Base-by-base conservation (phyloP, 768 basidiomycete genomes). In the Piloderma croceum region DNA sequence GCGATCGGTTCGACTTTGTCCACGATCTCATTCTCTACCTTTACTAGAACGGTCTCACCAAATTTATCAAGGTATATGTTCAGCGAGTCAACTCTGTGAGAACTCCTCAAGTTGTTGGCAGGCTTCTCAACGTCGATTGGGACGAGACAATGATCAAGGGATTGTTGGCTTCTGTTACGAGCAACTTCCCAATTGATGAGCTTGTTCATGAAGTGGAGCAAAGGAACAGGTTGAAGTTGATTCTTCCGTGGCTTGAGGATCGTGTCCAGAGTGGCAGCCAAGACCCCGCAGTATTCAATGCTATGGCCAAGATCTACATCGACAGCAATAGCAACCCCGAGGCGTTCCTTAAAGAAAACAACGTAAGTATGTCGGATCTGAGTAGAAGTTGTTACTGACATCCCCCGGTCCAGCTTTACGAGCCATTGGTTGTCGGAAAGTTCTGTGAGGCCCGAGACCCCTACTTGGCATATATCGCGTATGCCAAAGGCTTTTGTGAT, bases 1-100 rank as follows among this genome's bases (percentile, higher is more conserved):
- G 96, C 76, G 96, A 99, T 61, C 91, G 96, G 27, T 99, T 98
- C 74, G 94, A 96, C 73, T 98, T 97, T 54, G 94, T 99, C 9
- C 96, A 99, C 60, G 96, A 99, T 57, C 81, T 99, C 46, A 93
- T 99, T 32, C 79, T 99, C 18, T 99, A 98, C 63, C 76, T 99
- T 17, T 99, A 98, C 66, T 96, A 98, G 68, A 97, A 98, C 59
- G 88, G 90, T 31, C 79, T 97, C 37, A 84, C 80, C 41, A 90
- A 90, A 67, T 96, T 94, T 68, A 99, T 99, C 64, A 96, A 99
- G 69, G 91, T 98, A n/a, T 99, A 99, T 62, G 96, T 99, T 5
- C 93, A 97, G 57, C 82, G 90, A 7, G 96, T 98, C 64, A 98
- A 99, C 70, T 92, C 96, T 22, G 83, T 90, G 38, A 77, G 96